Evolutionary conservation across 768 basidiomycete species (phyloP).

Genomic region (Russula sp.): DNA sequence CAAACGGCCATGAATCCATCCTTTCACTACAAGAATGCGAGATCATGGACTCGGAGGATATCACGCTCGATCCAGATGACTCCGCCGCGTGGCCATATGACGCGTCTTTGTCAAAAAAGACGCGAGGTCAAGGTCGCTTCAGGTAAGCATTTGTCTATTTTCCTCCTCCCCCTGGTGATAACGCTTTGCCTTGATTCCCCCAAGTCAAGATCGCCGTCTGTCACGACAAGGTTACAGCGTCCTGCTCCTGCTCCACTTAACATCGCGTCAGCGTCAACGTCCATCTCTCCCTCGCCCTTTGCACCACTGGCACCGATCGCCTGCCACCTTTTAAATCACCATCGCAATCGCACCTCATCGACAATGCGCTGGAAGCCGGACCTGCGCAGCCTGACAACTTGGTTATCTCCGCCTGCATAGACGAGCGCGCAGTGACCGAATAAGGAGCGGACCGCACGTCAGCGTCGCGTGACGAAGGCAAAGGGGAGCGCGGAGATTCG

Average conservation of each 20-base stretch:
- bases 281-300: slow-evolving; percentile 12
- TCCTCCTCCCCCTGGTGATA: background rate
- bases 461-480: background rate
- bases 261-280: background rate
- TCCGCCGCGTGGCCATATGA: slow-evolving; percentile 1
- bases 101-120: slow-evolving; percentile 1
- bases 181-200: too few species aligned
- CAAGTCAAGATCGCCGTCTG: background rate
- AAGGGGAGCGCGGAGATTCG: background rate
- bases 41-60: slow-evolving; percentile 22
- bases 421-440: background rate
- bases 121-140: background rate
- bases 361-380: background rate
- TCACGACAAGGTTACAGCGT: background rate
- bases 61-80: slow-evolving; percentile 16
- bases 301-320: background rate
- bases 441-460: background rate
- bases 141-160: background rate
- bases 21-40: slow-evolving; percentile 19
- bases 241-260: background rate
- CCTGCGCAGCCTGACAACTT: background rate
- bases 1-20: background rate
- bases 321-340: background rate
- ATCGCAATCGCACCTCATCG: background rate
- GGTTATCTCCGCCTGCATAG: background rate